These are phyloP conservation scores for Cyberlindnera mycetangii DNA, from an alignment of 805 yeast genomes.

Conservation along the genomic window DNA sequence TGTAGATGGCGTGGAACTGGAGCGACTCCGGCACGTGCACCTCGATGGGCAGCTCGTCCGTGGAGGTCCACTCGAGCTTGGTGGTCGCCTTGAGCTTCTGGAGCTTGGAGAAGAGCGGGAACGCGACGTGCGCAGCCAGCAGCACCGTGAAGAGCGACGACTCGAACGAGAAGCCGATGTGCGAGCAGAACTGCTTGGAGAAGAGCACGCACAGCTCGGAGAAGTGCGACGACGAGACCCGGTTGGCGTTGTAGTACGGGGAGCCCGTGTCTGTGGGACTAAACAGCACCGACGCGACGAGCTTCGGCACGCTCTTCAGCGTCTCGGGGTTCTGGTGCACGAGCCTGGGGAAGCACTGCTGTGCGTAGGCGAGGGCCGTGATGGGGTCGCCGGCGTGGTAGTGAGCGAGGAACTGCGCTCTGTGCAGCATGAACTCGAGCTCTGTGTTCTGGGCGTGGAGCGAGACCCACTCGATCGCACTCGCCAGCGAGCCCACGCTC, in stretches of 20 bases:
- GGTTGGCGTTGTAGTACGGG: slow-evolving; percentile 23
- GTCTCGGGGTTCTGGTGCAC: slow-evolving; percentile 34
- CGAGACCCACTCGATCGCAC: slow-evolving; percentile 51
- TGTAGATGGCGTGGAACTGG: slow-evolving; percentile 62
- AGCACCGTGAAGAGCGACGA: slow-evolving; percentile 51
- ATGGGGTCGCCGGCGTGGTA: slow-evolving; percentile 25
- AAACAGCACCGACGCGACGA: slow-evolving; percentile 37
- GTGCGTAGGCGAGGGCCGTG: slow-evolving; percentile 44
- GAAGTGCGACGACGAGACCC: slow-evolving; percentile 27
- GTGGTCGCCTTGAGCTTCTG: slow-evolving; percentile 38
- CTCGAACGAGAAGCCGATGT: slow-evolving; percentile 47
- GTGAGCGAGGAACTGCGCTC: slow-evolving; percentile 37
- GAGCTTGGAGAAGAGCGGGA: slow-evolving; percentile 51
- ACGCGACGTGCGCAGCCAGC: slow-evolving; percentile 50
- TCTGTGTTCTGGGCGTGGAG: slow-evolving; percentile 27
- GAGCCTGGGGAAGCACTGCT: slow-evolving; percentile 37
- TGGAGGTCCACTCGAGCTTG: slow-evolving; percentile 51
- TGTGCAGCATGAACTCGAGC: slow-evolving; percentile 44
- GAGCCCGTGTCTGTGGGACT: slow-evolving; percentile 21
- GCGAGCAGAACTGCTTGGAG: slow-evolving; percentile 47
- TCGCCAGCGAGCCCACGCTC: slow-evolving; percentile 34
- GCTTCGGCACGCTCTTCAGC: slow-evolving; percentile 40
- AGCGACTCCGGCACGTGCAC: slow-evolving; percentile 50
- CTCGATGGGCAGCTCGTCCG: slow-evolving; percentile 61
- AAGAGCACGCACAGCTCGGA: slow-evolving; percentile 34